Conservation (phyloP, 768 basidiomycete genomes). For the Phlegmacium glaucopus region DNA sequence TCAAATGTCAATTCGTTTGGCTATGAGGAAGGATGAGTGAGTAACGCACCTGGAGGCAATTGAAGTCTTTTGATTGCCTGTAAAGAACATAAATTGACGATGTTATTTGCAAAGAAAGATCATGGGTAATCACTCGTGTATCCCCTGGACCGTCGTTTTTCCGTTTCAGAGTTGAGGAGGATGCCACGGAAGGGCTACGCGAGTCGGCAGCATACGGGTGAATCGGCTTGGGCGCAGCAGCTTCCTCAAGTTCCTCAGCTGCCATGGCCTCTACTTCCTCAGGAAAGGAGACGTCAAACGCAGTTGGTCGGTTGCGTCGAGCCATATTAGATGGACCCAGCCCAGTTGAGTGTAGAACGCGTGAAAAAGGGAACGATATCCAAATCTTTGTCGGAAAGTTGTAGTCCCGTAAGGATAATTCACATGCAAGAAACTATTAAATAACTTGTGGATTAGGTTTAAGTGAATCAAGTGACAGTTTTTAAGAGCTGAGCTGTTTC, state of each 20-base stretch:
- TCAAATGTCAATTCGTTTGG: not conserved
- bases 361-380: too few relatives aligned
- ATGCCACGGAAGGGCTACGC: conserved; percentile 10
- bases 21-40: too few relatives aligned
- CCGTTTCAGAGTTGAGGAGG: conserved; percentile 18
- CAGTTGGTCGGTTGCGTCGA: conserved; percentile 41
- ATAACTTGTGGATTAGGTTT: too few relatives aligned
- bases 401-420: too few relatives aligned
- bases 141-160: conserved; percentile 11
- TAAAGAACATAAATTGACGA: not conserved
- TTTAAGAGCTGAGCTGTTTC: too few relatives aligned
- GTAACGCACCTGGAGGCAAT: conserved; percentile 13
- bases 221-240: not conserved
- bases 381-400: too few relatives aligned
- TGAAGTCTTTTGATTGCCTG: conserved; percentile 26
- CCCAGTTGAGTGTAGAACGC: not conserved
- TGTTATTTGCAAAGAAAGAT: not conserved
- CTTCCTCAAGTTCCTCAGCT: not conserved
- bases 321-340: conserved; percentile 1
- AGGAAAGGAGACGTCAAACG: conserved; percentile 54
- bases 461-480: not conserved
- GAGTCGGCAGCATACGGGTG: not conserved
- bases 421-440: too few relatives aligned
- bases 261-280: conserved; percentile 26
- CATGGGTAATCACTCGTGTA: conserved; percentile 14